Conservation (phyloP, 2,329 filamentous ascomycete species). For the Colletotrichum sp. region DNA sequence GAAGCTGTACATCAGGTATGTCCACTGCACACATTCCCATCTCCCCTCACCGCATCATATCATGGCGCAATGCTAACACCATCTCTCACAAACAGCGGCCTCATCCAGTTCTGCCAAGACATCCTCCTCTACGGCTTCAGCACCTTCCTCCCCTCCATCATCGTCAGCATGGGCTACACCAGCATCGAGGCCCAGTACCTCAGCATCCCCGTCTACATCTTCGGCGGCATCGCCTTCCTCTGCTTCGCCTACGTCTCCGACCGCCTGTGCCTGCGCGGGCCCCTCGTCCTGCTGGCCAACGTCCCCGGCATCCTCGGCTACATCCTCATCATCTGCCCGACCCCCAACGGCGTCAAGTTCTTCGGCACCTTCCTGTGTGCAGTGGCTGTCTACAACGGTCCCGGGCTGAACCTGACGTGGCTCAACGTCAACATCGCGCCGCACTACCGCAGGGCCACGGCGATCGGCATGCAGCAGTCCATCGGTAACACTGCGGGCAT, state of each 20-base stretch:
- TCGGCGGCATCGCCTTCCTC: constrained; percentile 52
- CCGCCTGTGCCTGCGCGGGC: constrained; percentile 34
- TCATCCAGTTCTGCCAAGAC: constrained; percentile 57
- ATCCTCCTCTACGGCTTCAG: constrained; percentile 62
- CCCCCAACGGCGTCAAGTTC: constrained; percentile 53
- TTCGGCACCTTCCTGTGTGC: constrained; percentile 55
- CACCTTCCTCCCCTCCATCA: constrained; percentile 62
- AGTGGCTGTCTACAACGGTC: constrained; percentile 50
- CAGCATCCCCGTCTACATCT: constrained; percentile 62
- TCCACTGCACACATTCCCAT: not conserved
- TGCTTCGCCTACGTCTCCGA: constrained; percentile 52
- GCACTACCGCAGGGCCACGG: constrained; percentile 50
- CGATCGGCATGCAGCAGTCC: constrained; percentile 41
- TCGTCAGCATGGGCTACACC: constrained; percentile 55
- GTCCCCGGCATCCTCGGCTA: constrained; percentile 54
- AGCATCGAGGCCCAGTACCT: constrained; percentile 57
- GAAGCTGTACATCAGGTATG: constrained; percentile 54
- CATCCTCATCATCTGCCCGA: constrained; percentile 51
- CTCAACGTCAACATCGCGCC: constrained; percentile 49
- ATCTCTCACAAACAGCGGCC: constrained; percentile 24
- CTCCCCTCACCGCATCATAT: not conserved
- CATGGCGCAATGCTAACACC: not conserved
- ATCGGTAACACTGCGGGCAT: constrained; percentile 50
- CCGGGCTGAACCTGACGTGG: constrained; percentile 54
- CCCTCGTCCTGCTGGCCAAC: constrained; percentile 62